Evolutionary conservation across 2,329 filamentous ascomycete genomes (phyloP).

Genomic region (Trichoderma breve): DNA sequence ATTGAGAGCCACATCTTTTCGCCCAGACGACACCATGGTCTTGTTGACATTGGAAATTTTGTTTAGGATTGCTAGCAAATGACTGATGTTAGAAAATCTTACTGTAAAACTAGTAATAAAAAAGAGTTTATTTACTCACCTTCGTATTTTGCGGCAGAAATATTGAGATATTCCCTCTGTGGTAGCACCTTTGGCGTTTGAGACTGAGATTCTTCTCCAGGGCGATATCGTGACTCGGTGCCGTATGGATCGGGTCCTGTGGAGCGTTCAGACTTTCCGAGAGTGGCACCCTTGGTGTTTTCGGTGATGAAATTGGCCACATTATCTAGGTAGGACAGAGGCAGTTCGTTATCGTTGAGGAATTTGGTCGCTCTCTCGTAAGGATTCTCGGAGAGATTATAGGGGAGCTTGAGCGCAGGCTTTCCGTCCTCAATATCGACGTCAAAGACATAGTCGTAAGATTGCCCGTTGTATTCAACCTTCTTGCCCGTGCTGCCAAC

Average conservation of each 20-base stretch:
- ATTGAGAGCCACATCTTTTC: slow-evolving; percentile 72
- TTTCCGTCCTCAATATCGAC: slow-evolving; percentile 95
- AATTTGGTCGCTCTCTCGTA: slow-evolving; percentile 92
- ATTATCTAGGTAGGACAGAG: slow-evolving; percentile 82
- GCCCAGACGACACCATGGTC: slow-evolving; percentile 65
- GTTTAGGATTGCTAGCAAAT: slow-evolving; percentile 61
- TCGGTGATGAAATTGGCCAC: slow-evolving; percentile 89
- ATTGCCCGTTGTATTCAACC: slow-evolving; percentile 73
- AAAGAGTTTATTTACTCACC: slow-evolving; percentile 34
- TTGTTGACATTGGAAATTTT: slow-evolving; percentile 76
- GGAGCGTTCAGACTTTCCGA: slow-evolving; percentile 61
- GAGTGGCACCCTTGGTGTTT: slow-evolving; percentile 81
- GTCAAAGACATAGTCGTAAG: slow-evolving; percentile 96
- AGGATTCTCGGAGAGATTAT: slow-evolving; percentile 87
- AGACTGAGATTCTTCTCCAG: slow-evolving; percentile 50
- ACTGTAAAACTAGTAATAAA: too few species aligned
- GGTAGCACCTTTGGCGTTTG: slow-evolving; percentile 63
- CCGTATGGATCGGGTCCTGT: slow-evolving; percentile 70
- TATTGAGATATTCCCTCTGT: slow-evolving; percentile 75
- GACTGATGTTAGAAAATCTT: slow-evolving; percentile 23
- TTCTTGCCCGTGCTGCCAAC: slow-evolving; percentile 80
- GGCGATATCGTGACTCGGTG: slow-evolving; percentile 73
- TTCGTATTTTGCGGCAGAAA: slow-evolving; percentile 69
- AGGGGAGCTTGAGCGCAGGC: slow-evolving; percentile 88
- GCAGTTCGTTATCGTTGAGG: slow-evolving; percentile 82